Evolutionary conservation across 495 filamentous ascomycete species (phyloP).

Genomic region (Hypomontagnella submonticulosa): DNA sequence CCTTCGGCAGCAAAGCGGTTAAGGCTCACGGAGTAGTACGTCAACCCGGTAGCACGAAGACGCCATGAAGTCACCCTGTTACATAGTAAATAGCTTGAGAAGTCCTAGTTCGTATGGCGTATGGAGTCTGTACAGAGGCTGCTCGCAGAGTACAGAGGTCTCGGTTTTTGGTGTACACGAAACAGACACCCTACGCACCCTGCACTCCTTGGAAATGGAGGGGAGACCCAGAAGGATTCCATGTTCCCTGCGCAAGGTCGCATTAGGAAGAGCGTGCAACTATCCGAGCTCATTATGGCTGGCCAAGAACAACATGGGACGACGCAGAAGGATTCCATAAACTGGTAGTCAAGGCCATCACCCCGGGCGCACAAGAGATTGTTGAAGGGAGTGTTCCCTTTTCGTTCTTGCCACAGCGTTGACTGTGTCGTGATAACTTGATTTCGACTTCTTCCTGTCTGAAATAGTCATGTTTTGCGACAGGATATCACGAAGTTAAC

Average conservation of each 20-base stretch:
- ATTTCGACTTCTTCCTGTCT: constrained; percentile 10
- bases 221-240: constrained; percentile 35
- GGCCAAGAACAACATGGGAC: constrained; percentile 32
- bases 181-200: constrained; percentile 20
- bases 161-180: neutral
- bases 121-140: neutral
- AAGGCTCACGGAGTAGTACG: neutral
- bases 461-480: constrained; percentile 21
- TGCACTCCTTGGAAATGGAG: constrained; percentile 15
- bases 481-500: constrained; percentile 12
- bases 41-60: neutral
- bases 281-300: constrained; percentile 17
- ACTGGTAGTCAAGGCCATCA: constrained; percentile 6
- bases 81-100: neutral
- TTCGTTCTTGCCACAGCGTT: constrained; percentile 14
- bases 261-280: constrained; percentile 33
- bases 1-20: neutral
- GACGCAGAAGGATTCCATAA: constrained; percentile 31
- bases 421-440: constrained; percentile 23
- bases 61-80: neutral
- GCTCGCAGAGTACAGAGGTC: constrained; percentile 4
- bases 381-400: constrained; percentile 21
- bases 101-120: neutral
- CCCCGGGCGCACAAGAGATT: constrained; percentile 8
- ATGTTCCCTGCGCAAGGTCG: constrained; percentile 26